Percentiles rank a stretch among this genome's conserved stretches.
Evolutionary conservation across 2,329 filamentous ascomycete species (phyloP).

Genomic region (Gremmenia infestans): DNA sequence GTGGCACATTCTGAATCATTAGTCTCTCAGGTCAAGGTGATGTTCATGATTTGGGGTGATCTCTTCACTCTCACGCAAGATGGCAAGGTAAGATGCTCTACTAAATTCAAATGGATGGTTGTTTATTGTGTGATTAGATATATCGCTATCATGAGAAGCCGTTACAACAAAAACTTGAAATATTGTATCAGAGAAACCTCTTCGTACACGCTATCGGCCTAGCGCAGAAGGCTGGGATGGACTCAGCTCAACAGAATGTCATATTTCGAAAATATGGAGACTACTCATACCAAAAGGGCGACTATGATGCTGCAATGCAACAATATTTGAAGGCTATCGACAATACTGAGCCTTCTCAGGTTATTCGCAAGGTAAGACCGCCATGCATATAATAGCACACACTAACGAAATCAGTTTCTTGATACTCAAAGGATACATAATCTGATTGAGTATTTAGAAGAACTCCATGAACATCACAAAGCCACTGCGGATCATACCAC

Average conservation of each 20-base stretch:
- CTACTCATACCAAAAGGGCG: constrained; percentile 87
- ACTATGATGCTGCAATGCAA: constrained; percentile 98
- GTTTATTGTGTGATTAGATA: constrained; percentile 53
- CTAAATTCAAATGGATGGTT: constrained; percentile 5
- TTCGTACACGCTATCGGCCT: constrained; percentile 89
- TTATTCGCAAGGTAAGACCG: constrained; percentile 72
- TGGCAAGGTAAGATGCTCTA: constrained; percentile 64
- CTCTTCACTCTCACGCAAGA: constrained; percentile 87
- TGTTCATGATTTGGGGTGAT: constrained; percentile 87
- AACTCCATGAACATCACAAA: constrained; percentile 88
- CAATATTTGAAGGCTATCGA: constrained; percentile 96
- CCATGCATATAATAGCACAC: neutral
- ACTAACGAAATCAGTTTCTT: constrained; percentile 60
- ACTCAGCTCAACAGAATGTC: constrained; percentile 74
- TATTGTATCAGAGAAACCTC: constrained; percentile 89
- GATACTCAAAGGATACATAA: constrained; percentile 98
- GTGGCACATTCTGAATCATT: constrained; percentile 85
- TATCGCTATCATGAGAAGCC: constrained; percentile 87
- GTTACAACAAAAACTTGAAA: constrained; percentile 84
- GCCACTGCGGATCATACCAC: constrained; percentile 96
- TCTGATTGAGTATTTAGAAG: constrained; percentile 92
- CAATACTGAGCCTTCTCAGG: constrained; percentile 91
- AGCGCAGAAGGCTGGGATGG: constrained; percentile 82
- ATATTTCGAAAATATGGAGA: constrained; percentile 95
- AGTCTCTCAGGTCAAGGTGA: constrained; percentile 69